phyloP scores from a whole-genome alignment of 1,284 basidiomycete species.

The Grifola frondosa region DNA sequence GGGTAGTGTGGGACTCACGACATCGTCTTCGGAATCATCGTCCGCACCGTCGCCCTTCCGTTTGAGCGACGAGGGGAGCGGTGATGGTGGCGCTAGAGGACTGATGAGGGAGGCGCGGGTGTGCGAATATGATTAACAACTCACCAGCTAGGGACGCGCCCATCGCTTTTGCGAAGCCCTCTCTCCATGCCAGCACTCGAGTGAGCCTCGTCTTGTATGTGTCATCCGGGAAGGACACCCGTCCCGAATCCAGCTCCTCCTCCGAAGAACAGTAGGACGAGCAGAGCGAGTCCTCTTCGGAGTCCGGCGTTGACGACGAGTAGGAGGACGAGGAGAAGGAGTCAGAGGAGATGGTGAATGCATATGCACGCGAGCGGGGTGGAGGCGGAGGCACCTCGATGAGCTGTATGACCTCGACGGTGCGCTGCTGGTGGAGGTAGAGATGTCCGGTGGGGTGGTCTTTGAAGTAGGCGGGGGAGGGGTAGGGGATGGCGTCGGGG shows the following conservation, averaged over 20 bases:
- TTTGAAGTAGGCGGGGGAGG: slow-evolving; percentile 32
- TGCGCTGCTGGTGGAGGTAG: slow-evolving; percentile 51
- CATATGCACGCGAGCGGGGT: slow-evolving; percentile 41
- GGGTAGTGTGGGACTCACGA: slow-evolving; percentile 37
- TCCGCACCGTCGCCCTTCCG: slow-evolving; percentile 43
- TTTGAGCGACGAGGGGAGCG: slow-evolving; percentile 34
- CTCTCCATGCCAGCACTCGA: slow-evolving; percentile 64
- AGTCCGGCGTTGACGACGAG: slow-evolving; percentile 35
- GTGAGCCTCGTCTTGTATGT: slow-evolving; percentile 50
- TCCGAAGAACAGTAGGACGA: slow-evolving; percentile 71
- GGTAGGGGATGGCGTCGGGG: slow-evolving; percentile 30
- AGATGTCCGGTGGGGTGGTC: slow-evolving; percentile 40
- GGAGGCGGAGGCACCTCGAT: slow-evolving; percentile 64
- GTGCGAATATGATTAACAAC: slow-evolving; percentile 7
- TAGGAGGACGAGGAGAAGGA: slow-evolving; percentile 42
- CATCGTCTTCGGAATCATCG: slow-evolving; percentile 44
- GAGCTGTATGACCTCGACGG: slow-evolving; percentile 71
- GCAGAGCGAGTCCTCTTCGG: slow-evolving; percentile 42
- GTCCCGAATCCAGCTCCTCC: slow-evolving; percentile 28
- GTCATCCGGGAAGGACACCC: slow-evolving; percentile 42
- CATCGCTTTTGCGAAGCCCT: slow-evolving; percentile 36
- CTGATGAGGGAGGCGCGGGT: slow-evolving; percentile 19
- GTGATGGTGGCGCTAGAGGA: slow-evolving; percentile 19
- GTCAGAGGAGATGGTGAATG: slow-evolving; percentile 25
- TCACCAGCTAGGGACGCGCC: slow-evolving; percentile 19